Conservation (phyloP, 768 basidiomycete genomes). For the Rhodotorula graminis region DNA sequence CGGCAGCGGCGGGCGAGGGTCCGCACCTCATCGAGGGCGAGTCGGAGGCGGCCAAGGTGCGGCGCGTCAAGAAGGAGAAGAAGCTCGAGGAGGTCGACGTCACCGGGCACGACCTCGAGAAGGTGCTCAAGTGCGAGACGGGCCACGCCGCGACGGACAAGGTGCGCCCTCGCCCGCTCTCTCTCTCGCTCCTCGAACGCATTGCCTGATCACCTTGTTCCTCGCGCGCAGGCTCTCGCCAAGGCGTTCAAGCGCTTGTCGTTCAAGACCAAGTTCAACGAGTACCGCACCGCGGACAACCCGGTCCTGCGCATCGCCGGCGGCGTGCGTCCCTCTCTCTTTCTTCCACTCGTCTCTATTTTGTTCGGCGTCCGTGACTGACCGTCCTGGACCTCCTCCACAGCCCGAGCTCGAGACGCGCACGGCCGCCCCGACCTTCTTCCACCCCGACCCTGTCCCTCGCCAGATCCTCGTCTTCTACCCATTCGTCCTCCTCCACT, state of each 20-base stretch:
- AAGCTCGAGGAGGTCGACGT: slow-evolving; percentile 36
- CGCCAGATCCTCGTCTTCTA: slow-evolving; percentile 34
- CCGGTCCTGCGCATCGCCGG: slow-evolving; percentile 34
- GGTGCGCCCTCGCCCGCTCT: not conserved
- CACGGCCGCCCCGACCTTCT: slow-evolving; percentile 9
- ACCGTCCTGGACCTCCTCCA: too few species aligned
- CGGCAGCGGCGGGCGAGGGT: not conserved
- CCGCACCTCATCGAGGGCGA: not conserved
- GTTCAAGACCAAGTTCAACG: slow-evolving; percentile 17
- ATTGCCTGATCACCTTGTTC: not conserved
- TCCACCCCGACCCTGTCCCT: slow-evolving; percentile 11
- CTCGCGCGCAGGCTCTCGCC: slow-evolving; percentile 13
- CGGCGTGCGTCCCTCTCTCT: slow-evolving; percentile 11
- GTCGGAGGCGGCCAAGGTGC: not conserved
- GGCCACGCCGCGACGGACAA: slow-evolving; percentile 7
- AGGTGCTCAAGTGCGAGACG: slow-evolving; percentile 34
- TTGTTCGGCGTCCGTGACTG: too few species aligned
- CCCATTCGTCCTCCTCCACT: slow-evolving; percentile 24
- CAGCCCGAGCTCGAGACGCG: slow-evolving; percentile 36
- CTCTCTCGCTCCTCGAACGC: too few species aligned
- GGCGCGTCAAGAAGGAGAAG: slow-evolving; percentile 7
- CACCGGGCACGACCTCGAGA: slow-evolving; percentile 30
- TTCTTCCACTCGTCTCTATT: accelerated
- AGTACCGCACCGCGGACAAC: slow-evolving; percentile 27
- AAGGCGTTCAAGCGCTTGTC: slow-evolving; percentile 36